phyloP scores from a whole-genome alignment of 768 basidiomycete genomes.

The Pisolithus marmoratus region DNA sequence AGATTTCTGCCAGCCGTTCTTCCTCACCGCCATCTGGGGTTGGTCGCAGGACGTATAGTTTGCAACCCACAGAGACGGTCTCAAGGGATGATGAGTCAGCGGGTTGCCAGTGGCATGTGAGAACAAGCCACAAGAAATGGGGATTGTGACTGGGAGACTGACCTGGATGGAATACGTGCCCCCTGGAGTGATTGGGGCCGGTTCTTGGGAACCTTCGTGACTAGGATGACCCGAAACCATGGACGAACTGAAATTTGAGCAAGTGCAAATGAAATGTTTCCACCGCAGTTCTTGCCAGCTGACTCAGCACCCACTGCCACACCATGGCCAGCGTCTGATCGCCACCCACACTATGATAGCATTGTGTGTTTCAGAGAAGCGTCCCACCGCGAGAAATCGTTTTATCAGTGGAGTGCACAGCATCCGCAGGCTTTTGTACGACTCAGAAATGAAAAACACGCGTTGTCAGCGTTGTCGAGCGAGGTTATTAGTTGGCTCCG shows the following conservation, averaged over 20 bases:
- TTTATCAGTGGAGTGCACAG: no score
- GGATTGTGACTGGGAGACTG: conserved; percentile 19
- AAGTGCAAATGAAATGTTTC: background rate
- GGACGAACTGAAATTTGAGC: background rate
- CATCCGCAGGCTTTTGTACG: no score
- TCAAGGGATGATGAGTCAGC: conserved; percentile 37
- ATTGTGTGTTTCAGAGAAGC: no score
- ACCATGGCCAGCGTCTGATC: no score
- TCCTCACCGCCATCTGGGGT: conserved; percentile 69
- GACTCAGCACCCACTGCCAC: background rate
- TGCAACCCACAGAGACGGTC: conserved; percentile 91
- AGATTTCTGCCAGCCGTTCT: conserved; percentile 91
- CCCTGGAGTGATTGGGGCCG: conserved; percentile 64
- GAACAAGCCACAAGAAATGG: conserved; percentile 17
- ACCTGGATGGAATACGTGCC: conserved; percentile 77
- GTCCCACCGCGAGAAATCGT: no score
- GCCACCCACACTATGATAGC: background rate
- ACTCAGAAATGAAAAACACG: background rate
- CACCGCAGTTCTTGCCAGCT: background rate
- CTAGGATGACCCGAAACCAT: conserved; percentile 29
- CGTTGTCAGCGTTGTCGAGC: conserved; percentile 2
- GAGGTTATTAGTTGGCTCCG: background rate
- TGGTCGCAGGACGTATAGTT: conserved; percentile 86
- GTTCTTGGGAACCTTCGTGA: conserved; percentile 35
- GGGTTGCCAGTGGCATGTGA: conserved; percentile 16